Evolutionary conservation across 306 rosid genomes (phyloP), one percentile per base, ranked within the genome.

Genomic region (Cucurbita maxima): DNA sequence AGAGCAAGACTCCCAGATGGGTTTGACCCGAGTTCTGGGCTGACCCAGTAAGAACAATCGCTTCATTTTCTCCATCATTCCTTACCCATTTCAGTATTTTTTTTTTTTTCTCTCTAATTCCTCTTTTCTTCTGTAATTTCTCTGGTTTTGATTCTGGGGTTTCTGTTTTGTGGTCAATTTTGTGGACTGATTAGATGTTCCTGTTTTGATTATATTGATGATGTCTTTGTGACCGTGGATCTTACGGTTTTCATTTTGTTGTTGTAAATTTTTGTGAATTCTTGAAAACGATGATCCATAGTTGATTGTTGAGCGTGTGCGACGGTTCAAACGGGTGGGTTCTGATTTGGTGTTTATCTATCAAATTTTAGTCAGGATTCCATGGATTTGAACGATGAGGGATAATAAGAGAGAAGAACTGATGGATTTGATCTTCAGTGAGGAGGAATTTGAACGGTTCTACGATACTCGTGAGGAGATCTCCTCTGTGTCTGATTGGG

Each of bases 401-500:
- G 41, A 20, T 14, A 2, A 45, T 9, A 36, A 22, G 37, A 59
- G 3, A 61, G 34, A 41, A 75, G 41, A 67, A 13, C 43, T 37
- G 55, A 20, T 38, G 48, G 78, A 87, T 89, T 81, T 69, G 58
- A 69, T 59, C 66, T 58, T 37, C 38, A 57, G 53, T 79, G 84
- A 67, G 51, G 84, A 75, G 70, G 84, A 74, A 69, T 87, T 74
- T 34, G 96, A 85, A 63, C 87, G 79, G 25, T 91, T 87, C 79
- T 86, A 83, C 79, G 97, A 91, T 76, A 82, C 91, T 3, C 81
- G 87, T 43, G 97, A 91, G 75, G 96, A 88, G 73, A 68, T 88
- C 16, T 84, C 88, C 75, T 88, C 90, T 61, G 81, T 80, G n/a
- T 81, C 92, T 41, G 96, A 87, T 81, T 81, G 77, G 80, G 77